Conservation (phyloP, 148 eudicot genomes). For the Amaranthus cruentus region DNA sequence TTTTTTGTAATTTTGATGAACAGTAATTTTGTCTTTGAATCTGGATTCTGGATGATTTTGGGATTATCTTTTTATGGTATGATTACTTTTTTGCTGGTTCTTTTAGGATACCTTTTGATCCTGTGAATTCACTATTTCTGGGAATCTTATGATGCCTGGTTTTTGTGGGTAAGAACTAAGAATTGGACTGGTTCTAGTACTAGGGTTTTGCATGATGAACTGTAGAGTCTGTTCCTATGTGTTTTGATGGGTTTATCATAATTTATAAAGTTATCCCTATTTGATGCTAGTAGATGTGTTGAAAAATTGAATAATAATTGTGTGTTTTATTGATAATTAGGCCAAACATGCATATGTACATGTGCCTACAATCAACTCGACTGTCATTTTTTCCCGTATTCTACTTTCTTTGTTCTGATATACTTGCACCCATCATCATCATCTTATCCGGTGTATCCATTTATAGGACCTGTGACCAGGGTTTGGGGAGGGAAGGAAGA, state of each 20-base stretch:
- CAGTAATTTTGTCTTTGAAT: neutral
- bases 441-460: too few species aligned
- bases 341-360: too few species aligned
- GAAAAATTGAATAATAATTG: neutral
- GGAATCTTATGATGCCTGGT: conserved; percentile 16
- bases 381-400: too few species aligned
- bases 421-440: too few species aligned
- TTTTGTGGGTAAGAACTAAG: conserved; percentile 10
- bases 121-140: conserved; percentile 16
- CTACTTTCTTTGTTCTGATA: too few species aligned
- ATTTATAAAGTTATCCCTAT: too few species aligned
- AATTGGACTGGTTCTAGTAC: neutral
- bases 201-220: too few species aligned
- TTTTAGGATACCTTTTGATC: conserved; percentile 15
- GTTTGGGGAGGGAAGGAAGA: too few species aligned
- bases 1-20: neutral
- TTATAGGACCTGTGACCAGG: too few species aligned
- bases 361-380: too few species aligned
- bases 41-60: neutral
- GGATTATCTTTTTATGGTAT: conserved; percentile 9
- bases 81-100: conserved; percentile 13
- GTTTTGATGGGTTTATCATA: too few species aligned
- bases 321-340: neutral
- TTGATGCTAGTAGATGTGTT: neutral
- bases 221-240: too few species aligned